phyloP scores from a whole-genome alignment of 2,329 filamentous ascomycete species.

The Dactylellina sp. region DNA sequence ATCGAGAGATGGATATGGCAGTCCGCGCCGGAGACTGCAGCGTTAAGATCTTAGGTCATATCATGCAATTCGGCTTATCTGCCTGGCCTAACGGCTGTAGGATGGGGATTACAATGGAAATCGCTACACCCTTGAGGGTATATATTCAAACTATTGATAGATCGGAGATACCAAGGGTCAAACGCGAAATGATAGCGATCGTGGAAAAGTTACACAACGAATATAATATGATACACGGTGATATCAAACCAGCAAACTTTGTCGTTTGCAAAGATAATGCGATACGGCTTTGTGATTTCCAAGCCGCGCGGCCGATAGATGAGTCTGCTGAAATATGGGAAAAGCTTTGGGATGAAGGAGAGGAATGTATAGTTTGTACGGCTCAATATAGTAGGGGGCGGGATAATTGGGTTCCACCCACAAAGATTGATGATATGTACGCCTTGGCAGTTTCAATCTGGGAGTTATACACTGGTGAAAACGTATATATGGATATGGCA shows the following conservation, averaged over 20 bases:
- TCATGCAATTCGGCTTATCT: background rate
- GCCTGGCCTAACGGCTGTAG: background rate
- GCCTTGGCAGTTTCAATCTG: conserved; percentile 1
- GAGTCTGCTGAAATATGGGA: background rate
- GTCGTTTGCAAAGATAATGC: background rate
- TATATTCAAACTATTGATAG: background rate
- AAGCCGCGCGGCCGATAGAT: background rate
- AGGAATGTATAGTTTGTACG: too few relatives aligned
- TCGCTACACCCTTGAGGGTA: background rate
- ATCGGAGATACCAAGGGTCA: background rate
- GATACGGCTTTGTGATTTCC: conserved; percentile 6
- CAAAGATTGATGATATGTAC: conserved; percentile 3
- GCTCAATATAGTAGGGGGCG: too few relatives aligned
- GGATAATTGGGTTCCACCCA: background rate
- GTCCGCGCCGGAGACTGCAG: background rate
- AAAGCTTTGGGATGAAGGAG: background rate
- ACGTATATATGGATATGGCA: too few relatives aligned
- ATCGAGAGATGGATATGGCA: conserved; percentile 8
- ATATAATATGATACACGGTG: conserved; percentile 8
- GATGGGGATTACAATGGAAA: conserved; percentile 4
- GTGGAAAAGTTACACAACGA: background rate
- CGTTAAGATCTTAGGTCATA: background rate
- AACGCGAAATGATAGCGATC: conserved; percentile 1
- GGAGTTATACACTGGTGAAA: conserved; percentile 6
- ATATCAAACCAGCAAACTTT: background rate